Conservation (phyloP, 257 asterid genomes). For the Penstemon barbatus region DNA sequence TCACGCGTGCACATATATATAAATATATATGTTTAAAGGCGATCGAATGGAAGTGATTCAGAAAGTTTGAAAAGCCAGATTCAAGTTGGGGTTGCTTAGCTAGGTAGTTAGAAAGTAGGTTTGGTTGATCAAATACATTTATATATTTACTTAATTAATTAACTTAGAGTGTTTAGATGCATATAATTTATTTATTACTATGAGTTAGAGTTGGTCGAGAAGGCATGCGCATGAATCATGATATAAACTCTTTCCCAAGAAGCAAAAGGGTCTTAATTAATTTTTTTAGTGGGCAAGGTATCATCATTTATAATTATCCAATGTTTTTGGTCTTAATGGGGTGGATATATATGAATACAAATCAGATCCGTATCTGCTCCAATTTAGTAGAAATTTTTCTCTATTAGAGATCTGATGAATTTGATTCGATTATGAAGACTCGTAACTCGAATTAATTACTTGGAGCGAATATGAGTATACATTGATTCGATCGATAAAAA, state of each 20-base stretch:
- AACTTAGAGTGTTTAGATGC: background rate
- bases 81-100: constrained; percentile 11
- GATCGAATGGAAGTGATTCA: background rate
- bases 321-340: no score
- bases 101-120: constrained; percentile 22
- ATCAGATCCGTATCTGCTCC: no score
- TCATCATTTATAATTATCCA: no score
- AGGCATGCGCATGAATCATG: background rate
- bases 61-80: constrained; percentile 9
- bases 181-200: background rate
- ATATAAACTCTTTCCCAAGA: background rate
- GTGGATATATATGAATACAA: no score
- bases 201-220: constrained; percentile 3
- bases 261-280: background rate
- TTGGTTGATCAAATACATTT: constrained; percentile 20
- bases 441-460: no score
- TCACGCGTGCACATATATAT: constrained; percentile 24
- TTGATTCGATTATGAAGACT: no score
- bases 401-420: no score
- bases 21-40: background rate
- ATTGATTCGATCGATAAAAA: no score
- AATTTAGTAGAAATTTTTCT: no score
- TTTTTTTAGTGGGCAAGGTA: background rate
- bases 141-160: background rate
- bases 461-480: no score